Evolutionary conservation across 2,329 filamentous ascomycete species (phyloP), one percentile per base, ranked within the genome.

Genomic region (Pseudonectria foliicola): DNA sequence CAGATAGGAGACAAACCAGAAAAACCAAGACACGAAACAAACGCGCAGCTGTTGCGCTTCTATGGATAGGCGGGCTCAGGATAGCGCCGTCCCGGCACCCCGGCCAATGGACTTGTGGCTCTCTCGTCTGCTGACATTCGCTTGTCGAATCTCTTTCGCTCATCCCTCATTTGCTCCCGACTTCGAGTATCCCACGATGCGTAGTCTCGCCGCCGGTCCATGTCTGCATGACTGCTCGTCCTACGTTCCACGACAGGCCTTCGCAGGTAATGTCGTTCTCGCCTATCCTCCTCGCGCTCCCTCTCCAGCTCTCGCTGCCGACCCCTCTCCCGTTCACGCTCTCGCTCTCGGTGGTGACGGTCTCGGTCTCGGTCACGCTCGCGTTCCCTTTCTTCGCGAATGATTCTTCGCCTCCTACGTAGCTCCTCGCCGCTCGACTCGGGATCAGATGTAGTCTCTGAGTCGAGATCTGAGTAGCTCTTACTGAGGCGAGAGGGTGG

Each of bases 141-240:
- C 38, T 59, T 56, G 12, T 59, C 57, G 46, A 55, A 57, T 30
- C 59, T 61, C 41, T 57, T 59, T 14, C 56, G 53, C 4, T 63
- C 54, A 7, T 60, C 52, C 35, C 54, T 50, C 10, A 55, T 40
- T 13, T 55, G 52, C 3, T 61, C 59, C 25, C 55, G 48, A 12
- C 54, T 46, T 29, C 57, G 53, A 12, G 48, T 31, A 25, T 66
- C 62, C 46, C 59, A 59, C 6, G 54, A 47, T 6, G 48, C 48
- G 34, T 55, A 49, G 13, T 62, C 60, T 10, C 62, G 55, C 29
- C 61, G 54, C 14, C 68, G 57, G 39, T 71, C 68, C 24, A 64
- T 55, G 39, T 73, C 69, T 15, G 67, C 65, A 39, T 71, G 68
- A 45, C 68, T 72, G 52, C 68, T 71, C 3, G 69, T 67, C 29